Evolutionary conservation across 2,329 filamentous ascomycete species (phyloP).

Genomic region (Tolypocladium tropicale): DNA sequence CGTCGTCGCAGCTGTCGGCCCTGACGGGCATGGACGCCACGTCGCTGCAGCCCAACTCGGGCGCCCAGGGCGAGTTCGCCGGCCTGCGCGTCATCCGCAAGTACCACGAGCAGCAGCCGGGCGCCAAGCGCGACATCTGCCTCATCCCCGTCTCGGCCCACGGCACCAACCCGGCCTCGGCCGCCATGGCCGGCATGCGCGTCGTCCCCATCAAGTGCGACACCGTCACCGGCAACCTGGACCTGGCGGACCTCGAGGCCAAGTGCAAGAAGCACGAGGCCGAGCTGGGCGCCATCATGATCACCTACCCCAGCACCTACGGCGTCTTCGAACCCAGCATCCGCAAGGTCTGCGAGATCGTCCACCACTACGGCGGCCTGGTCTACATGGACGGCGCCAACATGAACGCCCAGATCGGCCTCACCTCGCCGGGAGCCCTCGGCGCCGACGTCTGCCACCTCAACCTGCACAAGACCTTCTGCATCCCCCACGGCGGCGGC

Average conservation of each 20-base stretch:
- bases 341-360: slow-evolving; percentile 74
- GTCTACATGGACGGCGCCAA: slow-evolving; percentile 99
- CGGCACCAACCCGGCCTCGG: slow-evolving; percentile 90
- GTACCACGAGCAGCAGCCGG: slow-evolving; percentile 60
- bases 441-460: slow-evolving; percentile 95
- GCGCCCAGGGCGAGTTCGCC: slow-evolving; percentile 90
- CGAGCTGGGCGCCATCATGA: slow-evolving; percentile 86
- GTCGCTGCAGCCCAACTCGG: slow-evolving; percentile 89
- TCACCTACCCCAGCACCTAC: slow-evolving; percentile 92
- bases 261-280: slow-evolving; percentile 85
- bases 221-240: slow-evolving; percentile 75
- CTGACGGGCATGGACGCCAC: slow-evolving; percentile 89
- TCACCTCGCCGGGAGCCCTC: slow-evolving; percentile 90
- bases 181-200: slow-evolving; percentile 91
- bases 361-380: slow-evolving; percentile 80
- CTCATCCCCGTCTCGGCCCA: slow-evolving; percentile 92
- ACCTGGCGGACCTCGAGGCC: slow-evolving; percentile 71
- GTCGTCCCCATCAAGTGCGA: slow-evolving; percentile 92
- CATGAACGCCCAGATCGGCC: slow-evolving; percentile 95
- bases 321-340: slow-evolving; percentile 89
- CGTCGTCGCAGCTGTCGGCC: slow-evolving; percentile 65
- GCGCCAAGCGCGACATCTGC: slow-evolving; percentile 76
- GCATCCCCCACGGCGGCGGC: slow-evolving; percentile 91
- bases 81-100: slow-evolving; percentile 81
- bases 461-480: slow-evolving; percentile 98